Percentiles rank a stretch among this genome's conserved stretches.
Conservation (phyloP, 2,329 filamentous ascomycete genomes). For the Escovopsis sp. region DNA sequence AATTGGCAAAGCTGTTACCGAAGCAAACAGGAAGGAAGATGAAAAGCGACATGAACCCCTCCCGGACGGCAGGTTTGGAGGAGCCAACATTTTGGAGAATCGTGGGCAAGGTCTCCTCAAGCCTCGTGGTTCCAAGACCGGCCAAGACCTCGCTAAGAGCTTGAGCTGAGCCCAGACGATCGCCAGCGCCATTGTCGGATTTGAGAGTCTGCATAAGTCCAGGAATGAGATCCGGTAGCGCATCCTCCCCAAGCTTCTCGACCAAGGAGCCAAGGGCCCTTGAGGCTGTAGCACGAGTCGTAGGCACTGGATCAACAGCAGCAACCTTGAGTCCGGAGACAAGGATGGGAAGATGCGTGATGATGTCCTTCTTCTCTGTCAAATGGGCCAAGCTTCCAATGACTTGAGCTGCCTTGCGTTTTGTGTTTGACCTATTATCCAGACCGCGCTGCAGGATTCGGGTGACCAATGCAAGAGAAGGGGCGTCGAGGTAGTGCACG, state of each 20-base stretch:
- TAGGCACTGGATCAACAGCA: constrained; percentile 88
- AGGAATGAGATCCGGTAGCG: constrained; percentile 90
- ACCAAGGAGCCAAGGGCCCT: constrained; percentile 93
- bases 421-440: constrained; percentile 81
- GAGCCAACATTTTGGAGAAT: constrained; percentile 94
- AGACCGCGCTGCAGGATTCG: constrained; percentile 90
- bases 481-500: constrained; percentile 94
- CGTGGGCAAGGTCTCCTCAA: constrained; percentile 92
- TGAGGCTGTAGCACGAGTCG: constrained; percentile 88
- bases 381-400: constrained; percentile 96
- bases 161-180: constrained; percentile 89
- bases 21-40: constrained; percentile 99
- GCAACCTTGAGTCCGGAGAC: constrained; percentile 81
- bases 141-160: constrained; percentile 93
- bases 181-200: constrained; percentile 90
- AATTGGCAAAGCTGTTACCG: constrained; percentile 94
- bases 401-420: constrained; percentile 91
- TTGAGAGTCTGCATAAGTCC: constrained; percentile 96
- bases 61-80: constrained; percentile 74
- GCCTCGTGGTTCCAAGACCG: constrained; percentile 75
- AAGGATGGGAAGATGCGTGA: constrained; percentile 79
- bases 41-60: constrained; percentile 99
- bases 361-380: constrained; percentile 88
- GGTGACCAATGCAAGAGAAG: constrained; percentile 85
- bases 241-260: constrained; percentile 94